Evolutionary conservation across 2,329 filamentous ascomycete species (phyloP).

Genomic region (Pseudocercospora musae): DNA sequence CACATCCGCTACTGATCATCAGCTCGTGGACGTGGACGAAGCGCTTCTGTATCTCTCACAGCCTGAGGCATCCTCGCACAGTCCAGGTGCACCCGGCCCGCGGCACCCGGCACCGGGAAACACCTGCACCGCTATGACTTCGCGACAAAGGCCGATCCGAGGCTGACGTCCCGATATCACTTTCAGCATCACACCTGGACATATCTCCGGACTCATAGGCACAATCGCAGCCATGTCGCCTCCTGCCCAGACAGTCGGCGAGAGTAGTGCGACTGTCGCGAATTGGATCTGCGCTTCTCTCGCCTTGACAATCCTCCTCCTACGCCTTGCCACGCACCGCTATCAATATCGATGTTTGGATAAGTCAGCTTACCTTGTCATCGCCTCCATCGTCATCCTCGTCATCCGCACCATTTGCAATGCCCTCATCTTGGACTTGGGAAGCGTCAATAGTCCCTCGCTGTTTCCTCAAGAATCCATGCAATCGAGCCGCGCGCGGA

Average conservation of each 20-base stretch:
- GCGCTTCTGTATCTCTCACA: neutral
- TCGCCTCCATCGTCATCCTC: constrained; percentile 7
- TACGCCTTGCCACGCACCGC: constrained; percentile 9
- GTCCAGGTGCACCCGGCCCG: too few relatives aligned
- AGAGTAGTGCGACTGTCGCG: constrained; percentile 10
- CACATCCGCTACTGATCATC: too few relatives aligned
- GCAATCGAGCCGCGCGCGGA: neutral
- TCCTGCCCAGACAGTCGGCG: neutral
- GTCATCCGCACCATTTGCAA: constrained; percentile 10
- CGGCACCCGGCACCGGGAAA: neutral
- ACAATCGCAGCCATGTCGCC: too few relatives aligned
- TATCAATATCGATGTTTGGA: constrained; percentile 5
- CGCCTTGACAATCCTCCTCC: constrained; percentile 12
- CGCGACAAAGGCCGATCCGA: neutral
- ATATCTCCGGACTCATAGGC: neutral
- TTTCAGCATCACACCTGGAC: too few relatives aligned
- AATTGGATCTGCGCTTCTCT: constrained; percentile 17
- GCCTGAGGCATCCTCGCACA: neutral
- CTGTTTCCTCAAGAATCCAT: neutral
- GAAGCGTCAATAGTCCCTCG: constrained; percentile 1
- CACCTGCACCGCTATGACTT: neutral
- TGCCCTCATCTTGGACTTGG: constrained; percentile 1
- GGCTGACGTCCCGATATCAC: neutral
- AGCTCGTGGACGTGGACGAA: too few relatives aligned
- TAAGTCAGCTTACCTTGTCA: constrained; percentile 7